These are phyloP conservation scores for Alnus glutinosa DNA, from an alignment of 306 rosid species.

Conservation along the genomic window DNA sequence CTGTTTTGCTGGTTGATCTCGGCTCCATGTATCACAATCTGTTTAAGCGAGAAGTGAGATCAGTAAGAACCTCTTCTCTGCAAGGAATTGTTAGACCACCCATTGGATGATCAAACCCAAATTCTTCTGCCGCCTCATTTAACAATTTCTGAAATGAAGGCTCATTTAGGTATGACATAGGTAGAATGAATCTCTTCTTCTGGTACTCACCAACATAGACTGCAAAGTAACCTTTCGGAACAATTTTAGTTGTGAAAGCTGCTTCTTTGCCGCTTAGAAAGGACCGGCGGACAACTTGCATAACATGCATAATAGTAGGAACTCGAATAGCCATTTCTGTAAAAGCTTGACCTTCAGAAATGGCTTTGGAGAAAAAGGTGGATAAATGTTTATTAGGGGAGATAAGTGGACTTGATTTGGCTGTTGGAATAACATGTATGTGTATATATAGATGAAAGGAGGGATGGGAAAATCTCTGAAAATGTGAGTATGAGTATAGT, in stretches of 20 bases:
- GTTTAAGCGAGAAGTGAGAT: conserved; percentile 2
- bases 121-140: conserved; percentile 45
- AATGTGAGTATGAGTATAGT: neutral
- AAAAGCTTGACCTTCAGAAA: neutral
- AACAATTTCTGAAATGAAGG: conserved; percentile 44
- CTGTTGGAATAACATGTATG: conserved; percentile 9
- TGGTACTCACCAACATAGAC: conserved; percentile 52
- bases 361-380: neutral
- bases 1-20: neutral
- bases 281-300: conserved; percentile 2
- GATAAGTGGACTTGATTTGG: conserved; percentile 19
- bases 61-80: conserved; percentile 5
- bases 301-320: conserved; percentile 24
- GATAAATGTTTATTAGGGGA: neutral
- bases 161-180: conserved; percentile 37
- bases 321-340: conserved; percentile 33
- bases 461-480: neutral
- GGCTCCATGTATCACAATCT: neutral
- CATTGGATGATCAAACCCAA: conserved; percentile 50
- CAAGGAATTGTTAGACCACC: conserved; percentile 43
- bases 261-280: neutral
- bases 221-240: conserved; percentile 50
- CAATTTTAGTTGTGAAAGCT: neutral
- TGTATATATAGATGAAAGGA: conserved; percentile 4
- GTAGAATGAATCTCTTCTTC: conserved; percentile 46